A percentile compares a stretch with the other conserved stretches of the same genome.
Evolutionary conservation across 2,329 filamentous ascomycete genomes (phyloP).

Genomic region (Trichoderma atrobrunneum): DNA sequence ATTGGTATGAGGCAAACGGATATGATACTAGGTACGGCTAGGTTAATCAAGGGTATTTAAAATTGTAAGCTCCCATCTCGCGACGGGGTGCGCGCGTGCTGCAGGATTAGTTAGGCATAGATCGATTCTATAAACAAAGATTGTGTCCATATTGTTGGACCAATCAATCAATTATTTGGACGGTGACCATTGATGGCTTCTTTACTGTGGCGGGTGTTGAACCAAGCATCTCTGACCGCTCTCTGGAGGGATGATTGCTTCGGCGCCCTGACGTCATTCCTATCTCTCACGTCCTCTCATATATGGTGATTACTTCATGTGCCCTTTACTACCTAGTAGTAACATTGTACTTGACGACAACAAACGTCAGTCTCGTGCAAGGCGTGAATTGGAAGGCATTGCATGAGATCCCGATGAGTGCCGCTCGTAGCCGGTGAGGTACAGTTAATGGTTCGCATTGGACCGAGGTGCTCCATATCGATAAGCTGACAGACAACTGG

Average conservation of each 20-base stretch:
- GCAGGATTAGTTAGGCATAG: neutral
- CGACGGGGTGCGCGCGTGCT: neutral
- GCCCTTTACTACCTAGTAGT: neutral
- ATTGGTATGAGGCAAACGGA: slow-evolving; percentile 16
- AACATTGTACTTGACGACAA: neutral
- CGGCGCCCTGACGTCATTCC: neutral
- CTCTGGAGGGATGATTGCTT: neutral
- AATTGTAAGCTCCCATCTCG: neutral
- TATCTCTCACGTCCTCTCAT: neutral
- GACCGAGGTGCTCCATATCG: neutral
- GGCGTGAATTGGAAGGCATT: neutral
- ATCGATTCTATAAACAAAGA: neutral
- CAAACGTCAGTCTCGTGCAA: neutral
- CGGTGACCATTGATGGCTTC: neutral
- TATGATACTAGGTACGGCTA: slow-evolving; percentile 5
- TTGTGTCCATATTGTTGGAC: neutral
- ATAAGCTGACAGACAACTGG: neutral
- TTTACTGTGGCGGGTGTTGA: neutral
- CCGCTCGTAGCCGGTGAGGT: neutral
- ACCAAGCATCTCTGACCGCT: neutral
- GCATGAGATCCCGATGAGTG: neutral
- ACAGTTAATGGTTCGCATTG: neutral
- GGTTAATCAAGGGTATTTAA: slow-evolving; percentile 10
- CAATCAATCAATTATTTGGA: neutral
- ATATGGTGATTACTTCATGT: neutral